Base-by-base conservation (phyloP, 148 eudicot genomes). In the Cornus kousa region DNA sequence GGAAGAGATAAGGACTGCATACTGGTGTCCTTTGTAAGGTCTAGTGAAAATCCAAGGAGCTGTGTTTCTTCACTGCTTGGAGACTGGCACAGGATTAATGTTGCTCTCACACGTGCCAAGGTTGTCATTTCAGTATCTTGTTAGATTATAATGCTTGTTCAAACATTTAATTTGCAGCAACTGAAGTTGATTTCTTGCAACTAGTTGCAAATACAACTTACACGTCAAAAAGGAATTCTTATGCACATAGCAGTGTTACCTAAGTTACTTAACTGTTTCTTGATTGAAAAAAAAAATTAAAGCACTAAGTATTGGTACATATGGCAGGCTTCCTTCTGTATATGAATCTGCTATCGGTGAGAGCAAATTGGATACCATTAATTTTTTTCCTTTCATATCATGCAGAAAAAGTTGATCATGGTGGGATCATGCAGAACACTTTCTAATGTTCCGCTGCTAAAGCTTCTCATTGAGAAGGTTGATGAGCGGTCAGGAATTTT, bases 1-100 rank as follows among this genome's bases (percentile, higher is more conserved):
- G 99, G 99, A 77, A 92, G 99, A 73, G 99, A 96, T 71, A 96
- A 93, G 82, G 99, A 96, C 78, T 96, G 99, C 83, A 89, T 96
- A 79, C 78, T 96, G 70, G 87, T 96, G 66, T 96, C 99, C 13
- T 96, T 96, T 77, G 97, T 92, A 69, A 85, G 98, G 74, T 96
- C 98, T 46, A 83, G 82, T 85, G 88, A 73, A 81, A 92, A 84
- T 77, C 88, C 90, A 74, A 89, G 88, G 71, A 94, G 80, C 79
- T 88, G 83, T 78, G 79, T 87, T 69, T 94, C 97, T 78, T 92
- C 99, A 40, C 82, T 96, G 81, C 99, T 96, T 39, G 99, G 95
- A 71, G 99, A 96, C 79, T 96, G 99, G 99, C 99, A 94, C 80
- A 86, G 99, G 80, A 90, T 94, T 74, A 96, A 96, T 59, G 99